Base-by-base conservation (phyloP, 2,329 filamentous ascomycete genomes). In the Zalaria obscura region DNA sequence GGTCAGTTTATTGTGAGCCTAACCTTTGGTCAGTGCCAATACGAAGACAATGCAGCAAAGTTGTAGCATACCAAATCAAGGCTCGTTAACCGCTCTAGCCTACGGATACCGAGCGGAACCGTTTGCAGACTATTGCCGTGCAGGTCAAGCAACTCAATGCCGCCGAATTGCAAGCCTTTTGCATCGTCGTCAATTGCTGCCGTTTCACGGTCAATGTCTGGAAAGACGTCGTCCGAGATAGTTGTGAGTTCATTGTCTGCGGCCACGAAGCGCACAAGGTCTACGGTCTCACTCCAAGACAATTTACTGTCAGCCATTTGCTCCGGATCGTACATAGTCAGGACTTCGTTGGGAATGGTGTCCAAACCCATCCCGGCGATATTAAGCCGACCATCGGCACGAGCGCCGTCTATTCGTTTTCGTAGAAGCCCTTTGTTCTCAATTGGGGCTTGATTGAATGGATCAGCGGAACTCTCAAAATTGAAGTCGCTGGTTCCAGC, bases 231-330 rank as follows among this genome's bases (percentile, higher is more conserved):
- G 11, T 91, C 83, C 2, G 77, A 73, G 29, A 96, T 68, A 28
- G 69, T 67, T 52, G 84, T 77, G 38, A 98, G 61, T 53, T 94
- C 84, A 54, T 98, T 96, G 55, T 94, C 87, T 5, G 89, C 87
- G 4, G 83, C 87, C 48, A 91, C 76, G 39, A 96, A 78, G 46
- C 82, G 78, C 1, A 80, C 82, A 36, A 96, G 64, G 55, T 96
- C 89, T 7, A 96, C 85, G 45, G 83, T 81, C 59, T 96, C 89
- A 2, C 87, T 87, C 91, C 91, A 96, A 29, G 80, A 76, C 7
- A 78, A 73, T 31, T 73, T 76, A 25, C 72, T 66, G 8, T 67
- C 69, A 32, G 80, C 75, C 42, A 78, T 70, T 1, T 74, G 71
- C 40, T 87, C 78, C 11, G 84, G 68, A 51, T 87, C 83, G 57